Conservation (phyloP, 2,329 filamentous ascomycete genomes). For the Davidsoniella neocaledoniae region DNA sequence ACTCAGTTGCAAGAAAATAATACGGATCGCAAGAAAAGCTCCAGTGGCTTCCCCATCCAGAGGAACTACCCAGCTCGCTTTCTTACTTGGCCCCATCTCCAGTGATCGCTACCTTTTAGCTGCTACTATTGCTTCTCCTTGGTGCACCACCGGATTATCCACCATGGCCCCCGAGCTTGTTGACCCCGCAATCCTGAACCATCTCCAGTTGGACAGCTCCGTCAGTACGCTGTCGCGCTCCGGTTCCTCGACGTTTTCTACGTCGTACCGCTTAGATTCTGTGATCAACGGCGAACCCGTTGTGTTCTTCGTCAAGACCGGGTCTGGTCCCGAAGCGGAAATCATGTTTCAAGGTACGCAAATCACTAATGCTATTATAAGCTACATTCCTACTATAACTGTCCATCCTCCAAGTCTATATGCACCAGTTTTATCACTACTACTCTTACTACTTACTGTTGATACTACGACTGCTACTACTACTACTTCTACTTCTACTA, state of each 20-base stretch:
- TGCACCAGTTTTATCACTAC: not conserved
- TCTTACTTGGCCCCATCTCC: no score
- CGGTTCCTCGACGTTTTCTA: conserved; percentile 51
- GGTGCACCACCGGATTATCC: no score
- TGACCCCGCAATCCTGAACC: conserved; percentile 44
- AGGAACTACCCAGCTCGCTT: no score
- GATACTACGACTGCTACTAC: no score
- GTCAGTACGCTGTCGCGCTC: conserved; percentile 39
- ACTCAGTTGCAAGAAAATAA: no score
- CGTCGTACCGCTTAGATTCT: conserved; percentile 41
- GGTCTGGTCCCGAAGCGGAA: conserved; percentile 38
- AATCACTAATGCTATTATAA: no score
- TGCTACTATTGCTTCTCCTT: no score
- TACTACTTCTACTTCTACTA: not conserved
- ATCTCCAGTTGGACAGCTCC: conserved; percentile 40
- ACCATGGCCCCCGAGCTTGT: conserved; percentile 20
- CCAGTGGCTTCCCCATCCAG: no score
- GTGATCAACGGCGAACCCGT: conserved; percentile 30
- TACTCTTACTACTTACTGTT: not conserved
- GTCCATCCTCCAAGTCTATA: not conserved
- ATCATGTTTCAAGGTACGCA: conserved; percentile 50
- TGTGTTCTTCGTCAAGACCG: conserved; percentile 59
- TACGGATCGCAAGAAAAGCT: no score
- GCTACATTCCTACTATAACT: not conserved
- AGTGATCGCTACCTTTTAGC: no score